A percentile compares a stretch with the other conserved stretches of the same genome.
Evolutionary conservation across 192 early-diverging fungal genomes (phyloP).

Genomic region (Podochytrium sp.): DNA sequence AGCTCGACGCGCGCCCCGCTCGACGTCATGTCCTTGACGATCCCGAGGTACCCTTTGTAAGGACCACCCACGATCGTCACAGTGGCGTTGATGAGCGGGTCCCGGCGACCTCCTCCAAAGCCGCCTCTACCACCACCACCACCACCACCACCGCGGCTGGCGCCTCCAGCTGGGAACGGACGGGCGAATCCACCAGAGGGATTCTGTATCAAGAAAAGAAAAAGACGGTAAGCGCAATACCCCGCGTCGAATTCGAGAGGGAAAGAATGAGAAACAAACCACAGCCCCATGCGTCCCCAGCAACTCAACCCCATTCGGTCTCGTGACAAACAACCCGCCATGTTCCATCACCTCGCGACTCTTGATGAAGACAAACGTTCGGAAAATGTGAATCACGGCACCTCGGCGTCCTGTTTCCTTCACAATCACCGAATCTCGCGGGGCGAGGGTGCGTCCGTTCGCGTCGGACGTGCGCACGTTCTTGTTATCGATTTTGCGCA

Average conservation of each 20-base stretch:
- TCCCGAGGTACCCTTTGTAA: conserved; percentile 97
- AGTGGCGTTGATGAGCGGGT: conserved; percentile 70
- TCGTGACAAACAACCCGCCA: conserved; percentile 76
- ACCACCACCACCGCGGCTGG: conserved; percentile 51
- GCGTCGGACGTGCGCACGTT: conserved; percentile 53
- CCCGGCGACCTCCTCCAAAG: conserved; percentile 55
- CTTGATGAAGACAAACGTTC: conserved; percentile 79
- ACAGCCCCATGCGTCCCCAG: neutral
- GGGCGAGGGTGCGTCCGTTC: conserved; percentile 50
- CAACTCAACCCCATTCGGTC: conserved; percentile 59
- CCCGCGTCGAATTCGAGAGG: neutral
- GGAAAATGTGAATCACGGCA: conserved; percentile 81
- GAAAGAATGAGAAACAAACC: neutral
- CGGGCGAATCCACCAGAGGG: conserved; percentile 31
- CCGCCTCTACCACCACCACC: conserved; percentile 42
- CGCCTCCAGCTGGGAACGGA: conserved; percentile 17
- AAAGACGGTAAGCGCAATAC: too few relatives aligned
- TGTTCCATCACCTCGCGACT: conserved; percentile 75
- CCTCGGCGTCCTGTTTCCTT: conserved; percentile 56
- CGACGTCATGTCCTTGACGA: conserved; percentile 86
- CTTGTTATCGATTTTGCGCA: conserved; percentile 65
- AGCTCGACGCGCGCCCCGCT: conserved; percentile 82
- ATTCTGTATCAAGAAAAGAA: neutral
- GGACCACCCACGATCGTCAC: conserved; percentile 85
- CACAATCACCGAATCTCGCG: conserved; percentile 79